phyloP scores from a whole-genome alignment of 1,284 basidiomycete species.

The Boletus sp. region DNA sequence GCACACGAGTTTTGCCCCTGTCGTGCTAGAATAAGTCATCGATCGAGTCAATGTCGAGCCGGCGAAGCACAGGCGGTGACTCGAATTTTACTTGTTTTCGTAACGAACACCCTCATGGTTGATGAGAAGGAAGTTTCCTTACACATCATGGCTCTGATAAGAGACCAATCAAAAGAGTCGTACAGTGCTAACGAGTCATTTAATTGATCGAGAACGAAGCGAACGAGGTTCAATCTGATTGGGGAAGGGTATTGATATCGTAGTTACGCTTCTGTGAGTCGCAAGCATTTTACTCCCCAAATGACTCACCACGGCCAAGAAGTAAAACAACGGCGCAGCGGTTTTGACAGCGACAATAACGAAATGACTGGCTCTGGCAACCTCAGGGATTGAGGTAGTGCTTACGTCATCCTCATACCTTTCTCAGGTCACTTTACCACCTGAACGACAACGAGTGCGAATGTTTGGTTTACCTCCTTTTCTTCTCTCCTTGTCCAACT shows the following conservation, averaged over 20 bases:
- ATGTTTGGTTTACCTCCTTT: slow-evolving; percentile 29
- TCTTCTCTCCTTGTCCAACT: slow-evolving; percentile 43
- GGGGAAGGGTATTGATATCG: slow-evolving; percentile 4
- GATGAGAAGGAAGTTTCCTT: too few species aligned
- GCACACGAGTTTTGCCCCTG: slow-evolving; percentile 4
- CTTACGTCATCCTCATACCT: slow-evolving; percentile 27
- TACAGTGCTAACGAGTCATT: not conserved
- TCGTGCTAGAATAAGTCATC: slow-evolving; percentile 3
- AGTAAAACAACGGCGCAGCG: not conserved
- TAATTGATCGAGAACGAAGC: slow-evolving; percentile 9
- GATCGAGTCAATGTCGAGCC: too few species aligned
- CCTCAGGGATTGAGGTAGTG: slow-evolving; percentile 29
- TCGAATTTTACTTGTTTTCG: too few species aligned
- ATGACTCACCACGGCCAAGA: slow-evolving; percentile 9
- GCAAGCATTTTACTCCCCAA: too few species aligned
- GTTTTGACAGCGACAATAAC: slow-evolving; percentile 16
- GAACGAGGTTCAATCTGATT: not conserved
- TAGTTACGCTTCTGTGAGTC: not conserved
- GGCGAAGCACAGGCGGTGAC: too few species aligned
- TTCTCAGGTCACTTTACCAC: slow-evolving; percentile 24
- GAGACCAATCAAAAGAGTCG: too few species aligned
- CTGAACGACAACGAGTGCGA: slow-evolving; percentile 24
- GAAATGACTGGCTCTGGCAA: slow-evolving; percentile 1
- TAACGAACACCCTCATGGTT: too few species aligned
- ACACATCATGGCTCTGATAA: too few species aligned